Evolutionary conservation across 1,284 basidiomycete species (phyloP), one percentile per base, ranked within the genome.

Genomic region (Malassezia globosa): DNA sequence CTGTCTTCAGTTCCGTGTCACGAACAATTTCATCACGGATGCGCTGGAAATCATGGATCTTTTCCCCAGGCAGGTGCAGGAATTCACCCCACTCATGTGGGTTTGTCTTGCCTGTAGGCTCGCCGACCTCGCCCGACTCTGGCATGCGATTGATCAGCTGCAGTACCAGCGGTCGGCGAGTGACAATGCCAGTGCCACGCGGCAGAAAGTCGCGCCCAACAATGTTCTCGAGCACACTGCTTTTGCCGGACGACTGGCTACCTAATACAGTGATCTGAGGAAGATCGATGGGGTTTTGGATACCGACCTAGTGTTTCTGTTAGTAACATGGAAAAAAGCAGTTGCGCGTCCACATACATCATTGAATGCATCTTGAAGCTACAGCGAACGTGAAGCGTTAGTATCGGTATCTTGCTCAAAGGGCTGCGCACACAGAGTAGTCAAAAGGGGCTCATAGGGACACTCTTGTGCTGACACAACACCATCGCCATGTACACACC

Each of bases 1-100:
- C 92, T 0, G 92, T 97, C 80, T 95, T 95, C 52, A 86, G 84
- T 69, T 96, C 92, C 1, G 92, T 97, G 72, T 97, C 92, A 54
- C 83, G 82, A 26, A 95, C 80, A 64, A 97, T 97, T 75, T 97
- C 92, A 39, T 85, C 86, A 56, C 90, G 79, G 69, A 96, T 94
- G 78, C 94, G 92, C 76, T 81, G 78, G 75, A 97, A 97, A 76
- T 97, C 92, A 73, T 83, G 84, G 76, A 96, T 94, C 75, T 96
- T 96, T 75, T 96, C 86, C 48, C 85, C 85, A 0, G 92, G 89
- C 38, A 94, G 78, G 72, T 69, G 62, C 24, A 96, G 76, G 77
- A 97, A 97, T 75, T 97, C 92, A 69, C 90, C 92, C 92, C 92
- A 97, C 75, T 96, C 92, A 64, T 94, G 82, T 89, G 94, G 70